Percentiles rank a stretch among this genome's conserved stretches.
These are phyloP conservation scores for Candida vartiovaarae DNA, from an alignment of 805 yeast genomes.

Conservation along the genomic window DNA sequence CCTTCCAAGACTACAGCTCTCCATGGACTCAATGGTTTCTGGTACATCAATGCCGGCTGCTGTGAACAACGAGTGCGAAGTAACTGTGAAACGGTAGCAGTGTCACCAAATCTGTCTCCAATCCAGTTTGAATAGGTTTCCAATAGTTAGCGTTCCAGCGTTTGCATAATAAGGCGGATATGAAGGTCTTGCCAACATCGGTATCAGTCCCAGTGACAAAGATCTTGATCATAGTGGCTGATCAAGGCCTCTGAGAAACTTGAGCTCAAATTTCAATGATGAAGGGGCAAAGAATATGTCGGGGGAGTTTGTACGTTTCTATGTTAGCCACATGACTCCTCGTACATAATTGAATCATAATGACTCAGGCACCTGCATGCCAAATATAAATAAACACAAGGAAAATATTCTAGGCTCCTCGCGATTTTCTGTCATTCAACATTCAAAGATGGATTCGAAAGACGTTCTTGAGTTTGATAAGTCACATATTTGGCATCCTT, in stretches of 20 bases:
- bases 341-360: too few relatives aligned
- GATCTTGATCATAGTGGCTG: conserved; percentile 5
- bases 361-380: too few relatives aligned
- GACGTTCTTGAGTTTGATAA: conserved; percentile 14
- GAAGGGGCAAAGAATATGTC: too few relatives aligned
- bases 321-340: too few relatives aligned
- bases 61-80: not conserved
- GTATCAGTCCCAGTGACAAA: conserved; percentile 29
- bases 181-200: conserved; percentile 27
- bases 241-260: not conserved
- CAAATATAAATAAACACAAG: too few relatives aligned
- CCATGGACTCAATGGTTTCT: conserved; percentile 25
- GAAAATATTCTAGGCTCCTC: too few relatives aligned
- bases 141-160: conserved; percentile 25
- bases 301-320: too few relatives aligned
- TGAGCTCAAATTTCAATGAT: too few relatives aligned
- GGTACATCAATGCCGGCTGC: conserved; percentile 15
- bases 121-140: conserved; percentile 28
- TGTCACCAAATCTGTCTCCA: conserved; percentile 24
- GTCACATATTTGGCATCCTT: conserved; percentile 27
- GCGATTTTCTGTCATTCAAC: too few relatives aligned
- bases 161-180: conserved; percentile 20
- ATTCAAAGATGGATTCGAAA: not conserved
- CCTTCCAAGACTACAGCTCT: conserved; percentile 20
- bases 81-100: conserved; percentile 11